phyloP scores from a whole-genome alignment of 2,329 filamentous ascomycete genomes.

The Verticillium longisporum region DNA sequence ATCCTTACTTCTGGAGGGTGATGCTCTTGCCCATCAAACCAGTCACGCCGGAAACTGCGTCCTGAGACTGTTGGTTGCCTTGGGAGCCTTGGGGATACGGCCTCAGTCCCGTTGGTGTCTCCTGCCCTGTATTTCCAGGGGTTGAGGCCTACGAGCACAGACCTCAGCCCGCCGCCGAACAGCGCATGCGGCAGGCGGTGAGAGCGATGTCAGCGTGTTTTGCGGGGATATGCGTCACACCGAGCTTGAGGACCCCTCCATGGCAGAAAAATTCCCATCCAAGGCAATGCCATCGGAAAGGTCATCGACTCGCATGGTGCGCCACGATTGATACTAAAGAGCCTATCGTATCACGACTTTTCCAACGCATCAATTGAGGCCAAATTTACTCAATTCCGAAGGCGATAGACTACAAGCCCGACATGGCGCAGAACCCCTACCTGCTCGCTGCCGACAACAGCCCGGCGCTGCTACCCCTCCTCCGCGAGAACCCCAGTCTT shows the following conservation, averaged over 20 bases:
- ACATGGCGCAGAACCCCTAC: constrained; percentile 56
- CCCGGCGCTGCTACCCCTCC: constrained; percentile 63
- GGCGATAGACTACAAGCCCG: not conserved
- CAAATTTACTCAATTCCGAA: not conserved
- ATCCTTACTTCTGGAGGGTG: not conserved
- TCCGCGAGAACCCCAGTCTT: constrained; percentile 67
- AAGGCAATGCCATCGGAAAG: not conserved
- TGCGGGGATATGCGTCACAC: constrained; percentile 9
- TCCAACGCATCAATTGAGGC: not conserved
- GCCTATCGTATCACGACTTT: not conserved
- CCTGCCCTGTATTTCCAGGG: not conserved
- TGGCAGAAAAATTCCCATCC: constrained; percentile 13
- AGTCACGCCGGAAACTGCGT: not conserved
- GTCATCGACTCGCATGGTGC: not conserved
- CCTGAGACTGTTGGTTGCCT: not conserved
- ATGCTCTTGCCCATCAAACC: not conserved
- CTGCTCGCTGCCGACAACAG: constrained; percentile 79
- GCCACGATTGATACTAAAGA: constrained; percentile 1
- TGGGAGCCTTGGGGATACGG: not conserved
- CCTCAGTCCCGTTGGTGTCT: not conserved
- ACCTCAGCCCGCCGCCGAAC: not conserved
- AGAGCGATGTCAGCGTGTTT: not conserved
- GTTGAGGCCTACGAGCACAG: not conserved
- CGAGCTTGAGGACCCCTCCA: constrained; percentile 4
- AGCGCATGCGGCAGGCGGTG: constrained; percentile 6